These are phyloP conservation scores for Bryoglossum gracile DNA, from an alignment of 495 filamentous ascomycete genomes.

Conservation along the genomic window DNA sequence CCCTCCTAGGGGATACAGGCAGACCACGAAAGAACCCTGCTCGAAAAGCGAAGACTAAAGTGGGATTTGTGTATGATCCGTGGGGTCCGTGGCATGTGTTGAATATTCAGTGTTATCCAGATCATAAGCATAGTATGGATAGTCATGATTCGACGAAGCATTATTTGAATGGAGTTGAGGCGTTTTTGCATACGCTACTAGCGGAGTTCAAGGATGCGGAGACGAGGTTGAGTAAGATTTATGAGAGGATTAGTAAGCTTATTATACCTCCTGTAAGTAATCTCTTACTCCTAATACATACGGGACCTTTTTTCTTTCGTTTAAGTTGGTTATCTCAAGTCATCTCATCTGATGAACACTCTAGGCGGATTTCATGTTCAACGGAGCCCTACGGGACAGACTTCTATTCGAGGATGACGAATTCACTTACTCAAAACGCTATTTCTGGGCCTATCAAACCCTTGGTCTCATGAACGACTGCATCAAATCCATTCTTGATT, in stretches of 20 bases:
- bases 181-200: slow-evolving; percentile 42
- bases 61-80: slow-evolving; percentile 39
- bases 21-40: slow-evolving; percentile 30
- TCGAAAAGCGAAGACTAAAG: slow-evolving; percentile 27
- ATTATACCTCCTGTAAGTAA: slow-evolving; percentile 39
- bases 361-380: slow-evolving; percentile 47
- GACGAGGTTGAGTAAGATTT: slow-evolving; percentile 40
- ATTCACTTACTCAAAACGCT: slow-evolving; percentile 48
- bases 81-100: slow-evolving; percentile 43
- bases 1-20: slow-evolving; percentile 33
- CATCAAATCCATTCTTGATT: slow-evolving; percentile 43
- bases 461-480: slow-evolving; percentile 47
- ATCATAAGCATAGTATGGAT: slow-evolving; percentile 41
- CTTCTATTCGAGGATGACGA: slow-evolving; percentile 49
- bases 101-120: slow-evolving; percentile 44
- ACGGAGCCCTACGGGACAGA: slow-evolving; percentile 38
- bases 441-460: slow-evolving; percentile 52
- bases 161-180: slow-evolving; percentile 46
- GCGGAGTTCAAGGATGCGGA: slow-evolving; percentile 46
- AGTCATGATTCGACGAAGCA: slow-evolving; percentile 37
- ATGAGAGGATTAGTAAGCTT: slow-evolving; percentile 39
- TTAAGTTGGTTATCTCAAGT: no score
- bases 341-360: no score
- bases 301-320: no score
- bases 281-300: no score